These are phyloP conservation scores for Cryptococcus hybrid DNA, from an alignment of 1,284 basidiomycete species.

Conservation along the genomic window DNA sequence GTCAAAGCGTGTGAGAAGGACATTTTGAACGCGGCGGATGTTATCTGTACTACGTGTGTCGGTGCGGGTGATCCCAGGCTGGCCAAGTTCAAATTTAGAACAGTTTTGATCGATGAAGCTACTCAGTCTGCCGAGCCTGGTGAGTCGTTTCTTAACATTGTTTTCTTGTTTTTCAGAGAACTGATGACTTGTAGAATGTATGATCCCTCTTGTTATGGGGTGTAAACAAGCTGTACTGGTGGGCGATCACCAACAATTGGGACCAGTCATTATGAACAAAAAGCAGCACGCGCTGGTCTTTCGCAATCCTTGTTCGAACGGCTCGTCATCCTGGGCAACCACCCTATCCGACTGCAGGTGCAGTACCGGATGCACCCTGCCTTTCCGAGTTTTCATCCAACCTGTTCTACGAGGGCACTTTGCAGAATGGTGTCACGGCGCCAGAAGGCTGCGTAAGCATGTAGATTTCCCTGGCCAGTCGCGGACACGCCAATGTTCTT, in stretches of 20 bases:
- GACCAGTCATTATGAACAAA: constrained; percentile 99
- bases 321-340: constrained; percentile 89
- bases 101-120: constrained; percentile 97
- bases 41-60: constrained; percentile 98
- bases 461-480: constrained; percentile 98
- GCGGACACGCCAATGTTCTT: constrained; percentile 96
- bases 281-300: constrained; percentile 95
- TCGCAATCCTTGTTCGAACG: constrained; percentile 98
- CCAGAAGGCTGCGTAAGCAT: constrained; percentile 95
- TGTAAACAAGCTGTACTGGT: constrained; percentile 99
- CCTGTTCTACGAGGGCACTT: constrained; percentile 99
- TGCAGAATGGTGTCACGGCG: constrained; percentile 99
- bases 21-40: constrained; percentile 90
- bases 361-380: constrained; percentile 99
- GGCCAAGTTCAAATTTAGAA: constrained; percentile 96
- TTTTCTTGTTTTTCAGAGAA: constrained; percentile 1
- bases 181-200: constrained; percentile 69
- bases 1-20: constrained; percentile 96
- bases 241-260: constrained; percentile 96
- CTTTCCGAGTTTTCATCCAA: constrained; percentile 99
- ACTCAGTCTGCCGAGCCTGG: constrained; percentile 57
- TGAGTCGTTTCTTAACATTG: constrained; percentile 47
- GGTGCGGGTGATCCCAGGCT: constrained; percentile 97
- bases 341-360: constrained; percentile 96
- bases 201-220: constrained; percentile 97